A percentile compares a stretch with the other conserved stretches of the same genome.
phyloP scores from a whole-genome alignment of 306 rosid species.

The Ammopiptanthus mongolicus region DNA sequence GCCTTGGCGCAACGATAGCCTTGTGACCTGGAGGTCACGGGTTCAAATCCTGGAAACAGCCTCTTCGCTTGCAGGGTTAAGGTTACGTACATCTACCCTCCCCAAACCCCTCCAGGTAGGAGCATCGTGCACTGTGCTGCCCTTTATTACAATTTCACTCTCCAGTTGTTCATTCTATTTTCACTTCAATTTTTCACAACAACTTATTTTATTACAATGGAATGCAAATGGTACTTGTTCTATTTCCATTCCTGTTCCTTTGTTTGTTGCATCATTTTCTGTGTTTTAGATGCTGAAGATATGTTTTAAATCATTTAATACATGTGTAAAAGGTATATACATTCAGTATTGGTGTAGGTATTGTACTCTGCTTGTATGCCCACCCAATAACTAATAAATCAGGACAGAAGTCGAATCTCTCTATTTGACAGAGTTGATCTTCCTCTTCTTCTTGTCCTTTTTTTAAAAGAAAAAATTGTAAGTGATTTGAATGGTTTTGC shows the following conservation, averaged over 20 bases:
- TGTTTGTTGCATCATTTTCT: not conserved
- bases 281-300: conserved; percentile 1
- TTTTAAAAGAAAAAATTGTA: not conserved
- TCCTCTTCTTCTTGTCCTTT: too few relatives aligned
- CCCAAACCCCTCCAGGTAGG: too few relatives aligned
- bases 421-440: not conserved
- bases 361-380: not conserved
- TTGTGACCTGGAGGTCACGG: too few relatives aligned
- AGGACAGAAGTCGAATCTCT: not conserved
- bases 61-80: too few relatives aligned
- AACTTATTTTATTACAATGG: not conserved
- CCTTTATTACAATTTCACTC: not conserved
- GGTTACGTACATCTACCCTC: too few relatives aligned
- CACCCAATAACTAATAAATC: not conserved
- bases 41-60: too few relatives aligned
- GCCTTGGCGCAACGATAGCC: too few relatives aligned
- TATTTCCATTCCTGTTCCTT: not conserved
- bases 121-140: too few relatives aligned
- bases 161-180: not conserved
- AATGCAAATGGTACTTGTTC: not conserved
- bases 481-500: conserved; percentile 25
- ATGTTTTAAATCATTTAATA: conserved; percentile 3
- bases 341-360: not conserved
- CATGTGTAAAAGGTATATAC: not conserved
- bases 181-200: not conserved